Percentiles rank a stretch among this genome's conserved stretches.
These are phyloP conservation scores for Phallus indusiatus DNA, from an alignment of 768 basidiomycete species.

Conservation along the genomic window DNA sequence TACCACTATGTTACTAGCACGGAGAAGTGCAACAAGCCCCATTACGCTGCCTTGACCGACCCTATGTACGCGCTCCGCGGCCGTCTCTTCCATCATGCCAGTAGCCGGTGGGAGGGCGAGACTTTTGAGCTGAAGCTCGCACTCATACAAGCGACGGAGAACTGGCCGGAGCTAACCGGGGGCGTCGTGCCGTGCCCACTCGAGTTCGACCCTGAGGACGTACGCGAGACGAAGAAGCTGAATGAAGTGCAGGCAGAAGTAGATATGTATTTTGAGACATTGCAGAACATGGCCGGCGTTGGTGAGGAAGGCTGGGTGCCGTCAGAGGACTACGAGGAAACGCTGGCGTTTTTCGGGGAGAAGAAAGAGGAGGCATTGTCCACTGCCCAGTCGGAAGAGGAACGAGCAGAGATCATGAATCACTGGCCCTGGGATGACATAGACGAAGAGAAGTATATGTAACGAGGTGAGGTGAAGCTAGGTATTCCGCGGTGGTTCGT, in stretches of 20 bases:
- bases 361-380: conserved; percentile 27
- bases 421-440: conserved; percentile 43
- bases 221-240: conserved; percentile 32
- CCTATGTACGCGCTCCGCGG: no score
- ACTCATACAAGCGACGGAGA: no score
- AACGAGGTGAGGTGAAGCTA: conserved; percentile 14
- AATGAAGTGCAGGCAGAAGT: conserved; percentile 20
- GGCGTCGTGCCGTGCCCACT: conserved; percentile 33
- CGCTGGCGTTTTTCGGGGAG: conserved; percentile 24
- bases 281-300: conserved; percentile 22
- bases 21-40: no score
- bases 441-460: conserved; percentile 38
- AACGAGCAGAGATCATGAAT: conserved; percentile 21
- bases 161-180: conserved; percentile 33
- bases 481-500: background rate
- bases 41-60: no score
- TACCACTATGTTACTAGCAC: no score
- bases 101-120: no score
- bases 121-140: no score
- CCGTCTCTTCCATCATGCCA: no score
- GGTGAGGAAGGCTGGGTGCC: conserved; percentile 37
- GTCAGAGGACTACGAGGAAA: conserved; percentile 30
- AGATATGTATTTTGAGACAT: conserved; percentile 23
- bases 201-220: conserved; percentile 39
- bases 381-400: conserved; percentile 23